Percentiles rank a stretch among this genome's conserved stretches.
Evolutionary conservation across 208 protist species (phyloP).

Genomic region (Acanthamoeba triangularis): DNA sequence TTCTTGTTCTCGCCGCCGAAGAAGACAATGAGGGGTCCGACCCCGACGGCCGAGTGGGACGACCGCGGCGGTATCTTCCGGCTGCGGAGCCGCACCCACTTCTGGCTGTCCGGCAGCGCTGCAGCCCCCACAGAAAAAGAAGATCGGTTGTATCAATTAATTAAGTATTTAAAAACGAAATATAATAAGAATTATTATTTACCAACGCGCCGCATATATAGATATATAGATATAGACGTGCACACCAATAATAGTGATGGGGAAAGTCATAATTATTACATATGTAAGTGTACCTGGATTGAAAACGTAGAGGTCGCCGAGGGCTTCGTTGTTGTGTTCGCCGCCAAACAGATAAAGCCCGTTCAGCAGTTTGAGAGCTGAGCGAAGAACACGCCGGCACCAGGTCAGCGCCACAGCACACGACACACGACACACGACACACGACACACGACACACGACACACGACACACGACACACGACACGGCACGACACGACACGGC

Average conservation of each 20-base stretch:
- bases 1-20: slow-evolving; percentile 30
- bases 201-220: not conserved
- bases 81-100: slow-evolving; percentile 2
- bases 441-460: not conserved
- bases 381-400: not conserved
- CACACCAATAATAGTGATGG: no score
- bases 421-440: not conserved
- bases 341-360: slow-evolving; percentile 47
- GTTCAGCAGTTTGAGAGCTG: slow-evolving; percentile 4
- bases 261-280: not conserved
- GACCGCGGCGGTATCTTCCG: not conserved
- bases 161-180: not conserved
- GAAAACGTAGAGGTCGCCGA: slow-evolving; percentile 30
- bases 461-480: not conserved
- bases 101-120: not conserved
- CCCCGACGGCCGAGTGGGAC: slow-evolving; percentile 10
- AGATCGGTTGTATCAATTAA: not conserved
- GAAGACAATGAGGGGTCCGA: slow-evolving; percentile 33
- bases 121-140: not conserved
- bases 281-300: not conserved
- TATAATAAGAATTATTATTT: no score
- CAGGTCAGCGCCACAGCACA: not conserved
- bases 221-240: no score
- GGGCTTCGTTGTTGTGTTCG: slow-evolving; percentile 16
- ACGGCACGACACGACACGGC: not conserved